phyloP scores from a whole-genome alignment of 331 rosid genomes.

The Dryas integrifolia region DNA sequence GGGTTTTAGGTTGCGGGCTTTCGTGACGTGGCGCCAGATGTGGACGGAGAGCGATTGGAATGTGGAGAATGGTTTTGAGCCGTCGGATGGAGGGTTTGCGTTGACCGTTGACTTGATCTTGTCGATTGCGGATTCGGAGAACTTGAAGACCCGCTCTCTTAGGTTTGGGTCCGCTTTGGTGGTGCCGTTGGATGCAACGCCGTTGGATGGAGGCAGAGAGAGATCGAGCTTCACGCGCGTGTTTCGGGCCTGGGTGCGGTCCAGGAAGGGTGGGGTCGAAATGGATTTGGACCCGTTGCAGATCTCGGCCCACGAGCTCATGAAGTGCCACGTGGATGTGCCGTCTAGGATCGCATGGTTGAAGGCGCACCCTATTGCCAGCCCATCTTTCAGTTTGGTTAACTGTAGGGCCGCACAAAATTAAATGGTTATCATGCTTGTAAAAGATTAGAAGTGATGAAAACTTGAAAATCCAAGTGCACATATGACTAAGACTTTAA shows the following conservation, averaged over 20 bases:
- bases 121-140: constrained; percentile 68
- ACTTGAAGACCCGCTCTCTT: constrained; percentile 70
- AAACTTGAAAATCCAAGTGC: too few relatives aligned
- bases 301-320: constrained; percentile 86
- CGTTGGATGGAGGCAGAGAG: constrained; percentile 43
- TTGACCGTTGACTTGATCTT: constrained; percentile 72
- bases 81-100: constrained; percentile 39
- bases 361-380: constrained; percentile 84
- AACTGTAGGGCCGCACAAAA: constrained; percentile 36
- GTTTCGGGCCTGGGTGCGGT: constrained; percentile 70
- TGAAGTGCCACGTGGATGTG: constrained; percentile 89
- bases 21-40: constrained; percentile 81
- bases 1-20: constrained; percentile 70
- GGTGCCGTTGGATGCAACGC: constrained; percentile 20
- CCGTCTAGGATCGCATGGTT: constrained; percentile 91
- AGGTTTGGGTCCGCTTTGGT: constrained; percentile 38
- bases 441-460: too few relatives aligned
- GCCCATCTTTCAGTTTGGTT: constrained; percentile 82
- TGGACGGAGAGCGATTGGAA: constrained; percentile 81
- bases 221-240: constrained; percentile 82
- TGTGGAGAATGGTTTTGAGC: constrained; percentile 81
- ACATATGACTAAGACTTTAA: too few relatives aligned
- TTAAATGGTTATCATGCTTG: background rate
- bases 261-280: constrained; percentile 59
- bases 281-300: constrained; percentile 52